These are phyloP conservation scores for Hymenoscyphus fructigenus DNA, from an alignment of 2,329 filamentous ascomycete genomes.

Conservation along the genomic window DNA sequence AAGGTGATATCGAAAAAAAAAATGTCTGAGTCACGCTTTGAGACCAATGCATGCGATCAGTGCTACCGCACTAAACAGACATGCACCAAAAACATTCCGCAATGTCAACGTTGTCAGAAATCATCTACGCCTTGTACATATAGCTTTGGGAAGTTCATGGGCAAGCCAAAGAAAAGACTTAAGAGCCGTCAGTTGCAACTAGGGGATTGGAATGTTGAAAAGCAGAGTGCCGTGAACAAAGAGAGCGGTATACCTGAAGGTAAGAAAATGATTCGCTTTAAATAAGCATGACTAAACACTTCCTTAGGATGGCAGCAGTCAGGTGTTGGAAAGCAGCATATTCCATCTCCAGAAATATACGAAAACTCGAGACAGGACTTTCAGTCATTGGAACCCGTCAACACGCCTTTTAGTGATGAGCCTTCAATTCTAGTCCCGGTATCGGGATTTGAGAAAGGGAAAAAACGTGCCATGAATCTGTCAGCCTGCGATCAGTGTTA, in stretches of 20 bases:
- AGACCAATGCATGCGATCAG: constrained; percentile 2
- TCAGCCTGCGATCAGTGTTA: not conserved
- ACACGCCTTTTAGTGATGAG: too few relatives aligned
- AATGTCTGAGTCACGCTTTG: not conserved
- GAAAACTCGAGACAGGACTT: too few relatives aligned
- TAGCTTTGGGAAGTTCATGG: constrained; percentile 4
- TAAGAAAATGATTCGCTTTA: too few relatives aligned
- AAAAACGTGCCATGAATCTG: not conserved
- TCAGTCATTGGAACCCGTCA: too few relatives aligned
- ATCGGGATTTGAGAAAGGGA: not conserved
- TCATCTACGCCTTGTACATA: not conserved
- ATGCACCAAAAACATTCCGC: not conserved
- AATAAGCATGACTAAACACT: too few relatives aligned
- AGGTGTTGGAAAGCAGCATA: too few relatives aligned
- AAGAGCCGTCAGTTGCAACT: not conserved
- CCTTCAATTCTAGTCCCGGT: not conserved
- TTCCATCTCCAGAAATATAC: too few relatives aligned
- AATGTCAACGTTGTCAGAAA: not conserved
- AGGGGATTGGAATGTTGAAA: not conserved
- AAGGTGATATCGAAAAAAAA: too few relatives aligned
- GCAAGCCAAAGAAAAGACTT: not conserved
- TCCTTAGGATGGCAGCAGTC: too few relatives aligned
- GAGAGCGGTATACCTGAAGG: too few relatives aligned
- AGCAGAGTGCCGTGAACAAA: too few relatives aligned
- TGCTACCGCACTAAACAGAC: constrained; percentile 2